Evolutionary conservation across 1,284 basidiomycete species (phyloP).

Genomic region (Sutorius eximius): DNA sequence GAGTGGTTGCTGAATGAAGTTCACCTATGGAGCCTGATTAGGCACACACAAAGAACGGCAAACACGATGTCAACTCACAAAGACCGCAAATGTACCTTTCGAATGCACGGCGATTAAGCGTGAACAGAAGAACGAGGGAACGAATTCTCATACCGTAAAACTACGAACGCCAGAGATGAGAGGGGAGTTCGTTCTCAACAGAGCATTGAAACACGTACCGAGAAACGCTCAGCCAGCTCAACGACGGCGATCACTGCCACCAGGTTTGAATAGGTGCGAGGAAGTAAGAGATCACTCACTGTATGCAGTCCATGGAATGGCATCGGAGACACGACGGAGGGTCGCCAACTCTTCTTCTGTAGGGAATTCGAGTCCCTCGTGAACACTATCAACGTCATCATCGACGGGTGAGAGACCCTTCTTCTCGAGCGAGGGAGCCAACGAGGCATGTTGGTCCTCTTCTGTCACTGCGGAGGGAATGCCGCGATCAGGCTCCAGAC

Average conservation of each 20-base stretch:
- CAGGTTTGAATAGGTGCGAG: constrained; percentile 6
- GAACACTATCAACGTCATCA: constrained; percentile 42
- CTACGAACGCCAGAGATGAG: constrained; percentile 21
- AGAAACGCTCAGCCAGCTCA: constrained; percentile 77
- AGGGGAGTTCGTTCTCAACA: not conserved
- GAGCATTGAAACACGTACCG: constrained; percentile 39
- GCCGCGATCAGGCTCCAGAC: constrained; percentile 6
- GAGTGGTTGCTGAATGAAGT: constrained; percentile 71
- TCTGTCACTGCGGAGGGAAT: constrained; percentile 3
- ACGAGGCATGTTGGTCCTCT: constrained; percentile 5
- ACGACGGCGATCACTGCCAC: constrained; percentile 64
- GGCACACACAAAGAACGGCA: not conserved
- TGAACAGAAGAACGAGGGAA: not conserved
- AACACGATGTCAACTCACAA: constrained; percentile 44
- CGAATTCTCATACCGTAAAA: constrained; percentile 35
- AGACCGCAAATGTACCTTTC: constrained; percentile 66
- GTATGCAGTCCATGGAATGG: constrained; percentile 66
- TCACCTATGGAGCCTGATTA: constrained; percentile 48
- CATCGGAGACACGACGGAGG: constrained; percentile 62
- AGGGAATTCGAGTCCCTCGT: constrained; percentile 63
- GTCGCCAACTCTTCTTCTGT: constrained; percentile 66
- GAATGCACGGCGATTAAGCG: constrained; percentile 28
- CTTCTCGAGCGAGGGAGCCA: constrained; percentile 18
- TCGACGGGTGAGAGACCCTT: not conserved
- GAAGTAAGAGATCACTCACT: constrained; percentile 41